Percentiles rank a stretch among this genome's conserved stretches.
Conservation (phyloP, 495 filamentous ascomycete genomes). For the Cryomyces minteri region DNA sequence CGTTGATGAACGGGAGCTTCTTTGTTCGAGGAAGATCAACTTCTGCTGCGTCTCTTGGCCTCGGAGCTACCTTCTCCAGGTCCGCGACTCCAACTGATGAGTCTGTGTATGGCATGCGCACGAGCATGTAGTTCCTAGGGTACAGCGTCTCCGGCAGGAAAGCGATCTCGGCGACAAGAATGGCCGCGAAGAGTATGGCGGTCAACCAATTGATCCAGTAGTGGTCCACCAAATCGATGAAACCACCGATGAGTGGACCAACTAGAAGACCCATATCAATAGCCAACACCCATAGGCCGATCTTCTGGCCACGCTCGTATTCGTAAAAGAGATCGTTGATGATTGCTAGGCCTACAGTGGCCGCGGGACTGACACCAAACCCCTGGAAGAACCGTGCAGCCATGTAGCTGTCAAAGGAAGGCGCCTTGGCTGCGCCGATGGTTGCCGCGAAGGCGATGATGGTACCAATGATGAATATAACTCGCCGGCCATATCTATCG, state of each 20-base stretch:
- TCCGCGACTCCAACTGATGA: conserved; percentile 1
- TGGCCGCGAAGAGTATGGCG: conserved; percentile 33
- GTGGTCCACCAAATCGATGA: conserved; percentile 29
- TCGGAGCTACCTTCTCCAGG: conserved; percentile 14
- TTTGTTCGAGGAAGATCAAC: conserved; percentile 25
- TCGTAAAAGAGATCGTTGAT: conserved; percentile 41
- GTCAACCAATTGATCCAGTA: conserved; percentile 42
- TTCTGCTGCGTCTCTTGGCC: not conserved
- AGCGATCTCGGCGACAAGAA: conserved; percentile 31
- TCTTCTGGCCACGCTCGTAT: conserved; percentile 38
- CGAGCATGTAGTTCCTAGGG: conserved; percentile 33
- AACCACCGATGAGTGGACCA: conserved; percentile 38
- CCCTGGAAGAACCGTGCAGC: conserved; percentile 43
- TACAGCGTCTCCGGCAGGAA: conserved; percentile 45
- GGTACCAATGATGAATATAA: conserved; percentile 36
- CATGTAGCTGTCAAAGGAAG: conserved; percentile 34
- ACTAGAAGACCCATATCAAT: conserved; percentile 36
- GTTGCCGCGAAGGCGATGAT: conserved; percentile 33
- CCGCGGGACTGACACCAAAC: conserved; percentile 37
- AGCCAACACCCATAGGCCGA: conserved; percentile 44
- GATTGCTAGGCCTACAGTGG: conserved; percentile 41
- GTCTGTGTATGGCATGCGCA: conserved; percentile 12
- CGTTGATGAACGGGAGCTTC: conserved; percentile 30
- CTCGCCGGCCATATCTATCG: conserved; percentile 38
- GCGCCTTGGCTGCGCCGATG: conserved; percentile 29